Base-by-base conservation (phyloP, 164 flowering plant species). In the Aristolochia fimbriata region DNA sequence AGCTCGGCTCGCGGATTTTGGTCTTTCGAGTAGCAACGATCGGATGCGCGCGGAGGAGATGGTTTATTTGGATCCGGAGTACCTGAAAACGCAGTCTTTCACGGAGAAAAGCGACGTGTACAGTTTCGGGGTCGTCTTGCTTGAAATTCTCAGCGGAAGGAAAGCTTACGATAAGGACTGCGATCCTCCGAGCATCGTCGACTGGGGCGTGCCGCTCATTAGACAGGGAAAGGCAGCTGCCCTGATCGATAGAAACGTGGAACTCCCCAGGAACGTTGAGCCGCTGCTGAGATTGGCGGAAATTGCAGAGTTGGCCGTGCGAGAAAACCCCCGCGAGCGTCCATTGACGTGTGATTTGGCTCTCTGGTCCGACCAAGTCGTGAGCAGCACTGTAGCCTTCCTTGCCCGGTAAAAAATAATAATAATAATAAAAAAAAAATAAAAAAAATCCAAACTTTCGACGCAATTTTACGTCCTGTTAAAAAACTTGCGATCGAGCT, bases 121-220 rank as follows among this genome's bases (percentile, higher is more conserved):
- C 71, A 76, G 73, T 58, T 87, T 87, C 57, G 97, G 97, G 8
- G 64, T 86, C 47, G 88, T 91, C 19, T 59, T 91, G 71, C 68
- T 91, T 9, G 97, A 91, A 78, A 78, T 91, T 57, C 75, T 91
- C 2, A 83, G 89, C 25, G 96, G 96, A 65, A 79, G 97, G 61
- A 87, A 87, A 71, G 79, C 83, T n/a, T 75, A 77, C 51, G 97
- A 91, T 65, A 72, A 62, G 25, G 91, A 84, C 60, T 83, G 73
- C 70, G 53, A 59, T 0, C 91, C 97, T 61, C 74, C 88, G 1
- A 63, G 64, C 23, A 75, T 88, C 50, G 78, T 84, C 24, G 88
- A 86, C 13, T 91, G 93, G 96, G 97, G 91, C 20, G 64, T 84
- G 60, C 97, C 97, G 11, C 52, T 80, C n/a, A 84, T 91, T 47